These are phyloP conservation scores for Dillenia suffruticosa DNA, from an alignment of 164 flowering plant species.

Conservation along the genomic window DNA sequence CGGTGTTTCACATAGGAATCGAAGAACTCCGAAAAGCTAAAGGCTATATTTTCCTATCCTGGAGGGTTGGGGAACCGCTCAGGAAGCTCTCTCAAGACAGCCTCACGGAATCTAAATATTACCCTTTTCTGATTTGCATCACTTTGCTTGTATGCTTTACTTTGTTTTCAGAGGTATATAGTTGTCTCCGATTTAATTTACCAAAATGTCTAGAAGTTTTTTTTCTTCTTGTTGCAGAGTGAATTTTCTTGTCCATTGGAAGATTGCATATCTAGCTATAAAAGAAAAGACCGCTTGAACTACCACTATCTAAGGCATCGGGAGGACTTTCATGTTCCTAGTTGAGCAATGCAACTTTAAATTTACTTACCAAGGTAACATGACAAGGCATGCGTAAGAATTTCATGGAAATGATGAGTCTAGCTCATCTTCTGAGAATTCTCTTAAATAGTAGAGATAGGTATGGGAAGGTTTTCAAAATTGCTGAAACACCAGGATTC, in stretches of 20 bases:
- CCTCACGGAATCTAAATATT: slow-evolving; percentile 67
- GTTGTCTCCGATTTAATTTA: neutral
- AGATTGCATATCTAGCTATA: slow-evolving; percentile 66
- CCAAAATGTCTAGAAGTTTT: no score
- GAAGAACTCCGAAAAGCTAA: slow-evolving; percentile 89
- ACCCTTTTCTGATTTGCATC: slow-evolving; percentile 38
- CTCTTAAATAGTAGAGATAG: slow-evolving; percentile 40
- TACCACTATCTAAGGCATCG: slow-evolving; percentile 72
- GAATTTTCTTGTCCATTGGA: slow-evolving; percentile 62
- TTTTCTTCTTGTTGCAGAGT: slow-evolving; percentile 50
- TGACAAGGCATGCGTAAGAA: slow-evolving; percentile 64
- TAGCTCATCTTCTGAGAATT: slow-evolving; percentile 8
- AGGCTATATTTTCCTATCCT: slow-evolving; percentile 45
- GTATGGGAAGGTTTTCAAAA: slow-evolving; percentile 77
- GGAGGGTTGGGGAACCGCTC: slow-evolving; percentile 98
- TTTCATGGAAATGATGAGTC: slow-evolving; percentile 36
- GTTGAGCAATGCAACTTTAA: slow-evolving; percentile 41
- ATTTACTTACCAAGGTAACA: slow-evolving; percentile 52
- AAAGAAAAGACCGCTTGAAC: slow-evolving; percentile 82
- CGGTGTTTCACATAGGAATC: slow-evolving; percentile 97
- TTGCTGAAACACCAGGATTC: slow-evolving; percentile 69
- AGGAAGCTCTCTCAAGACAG: slow-evolving; percentile 93
- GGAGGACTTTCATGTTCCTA: slow-evolving; percentile 67
- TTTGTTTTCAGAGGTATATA: neutral
- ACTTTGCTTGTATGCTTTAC: neutral